Conservation (phyloP, 805 yeast species). For the Cyberlindnera saturnus region DNA sequence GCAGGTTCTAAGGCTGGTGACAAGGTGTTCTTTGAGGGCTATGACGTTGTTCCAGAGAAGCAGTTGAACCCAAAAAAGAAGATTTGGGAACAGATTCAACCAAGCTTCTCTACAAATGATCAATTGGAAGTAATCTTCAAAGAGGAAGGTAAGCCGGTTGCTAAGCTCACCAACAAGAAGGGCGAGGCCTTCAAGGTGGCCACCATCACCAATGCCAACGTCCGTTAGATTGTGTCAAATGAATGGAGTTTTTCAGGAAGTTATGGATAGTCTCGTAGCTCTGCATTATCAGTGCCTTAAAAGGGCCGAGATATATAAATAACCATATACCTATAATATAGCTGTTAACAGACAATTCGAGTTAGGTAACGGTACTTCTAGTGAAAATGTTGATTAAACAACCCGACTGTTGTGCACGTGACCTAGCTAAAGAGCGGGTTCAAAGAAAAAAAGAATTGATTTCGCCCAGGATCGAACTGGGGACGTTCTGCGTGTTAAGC, state of each 20-base stretch:
- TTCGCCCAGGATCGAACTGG: conserved; percentile 99
- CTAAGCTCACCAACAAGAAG: conserved; percentile 67
- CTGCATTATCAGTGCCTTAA: too few species aligned
- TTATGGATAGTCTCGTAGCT: too few species aligned
- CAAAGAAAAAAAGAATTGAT: conserved; percentile 40
- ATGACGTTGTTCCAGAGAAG: conserved; percentile 81
- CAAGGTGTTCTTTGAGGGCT: conserved; percentile 90
- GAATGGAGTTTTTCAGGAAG: too few species aligned
- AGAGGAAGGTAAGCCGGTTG: conserved; percentile 62
- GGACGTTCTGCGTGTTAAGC: conserved; percentile 99
- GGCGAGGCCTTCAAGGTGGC: conserved; percentile 76
- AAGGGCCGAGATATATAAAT: too few species aligned
- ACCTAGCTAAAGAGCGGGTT: too few species aligned
- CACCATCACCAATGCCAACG: conserved; percentile 69
- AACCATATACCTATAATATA: too few species aligned
- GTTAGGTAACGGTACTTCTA: too few species aligned
- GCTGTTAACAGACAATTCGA: too few species aligned
- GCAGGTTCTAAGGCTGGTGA: conserved; percentile 92
- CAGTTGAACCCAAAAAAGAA: conserved; percentile 97
- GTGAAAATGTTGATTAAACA: too few species aligned
- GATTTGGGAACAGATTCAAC: conserved; percentile 94
- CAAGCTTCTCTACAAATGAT: conserved; percentile 77
- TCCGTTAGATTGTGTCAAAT: conserved; percentile 42
- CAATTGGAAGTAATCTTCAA: conserved; percentile 73
- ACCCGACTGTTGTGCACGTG: too few species aligned